Evolutionary conservation across 495 filamentous ascomycete species (phyloP), one percentile per base, ranked within the genome.

Genomic region (Trichoderma parareesei): DNA sequence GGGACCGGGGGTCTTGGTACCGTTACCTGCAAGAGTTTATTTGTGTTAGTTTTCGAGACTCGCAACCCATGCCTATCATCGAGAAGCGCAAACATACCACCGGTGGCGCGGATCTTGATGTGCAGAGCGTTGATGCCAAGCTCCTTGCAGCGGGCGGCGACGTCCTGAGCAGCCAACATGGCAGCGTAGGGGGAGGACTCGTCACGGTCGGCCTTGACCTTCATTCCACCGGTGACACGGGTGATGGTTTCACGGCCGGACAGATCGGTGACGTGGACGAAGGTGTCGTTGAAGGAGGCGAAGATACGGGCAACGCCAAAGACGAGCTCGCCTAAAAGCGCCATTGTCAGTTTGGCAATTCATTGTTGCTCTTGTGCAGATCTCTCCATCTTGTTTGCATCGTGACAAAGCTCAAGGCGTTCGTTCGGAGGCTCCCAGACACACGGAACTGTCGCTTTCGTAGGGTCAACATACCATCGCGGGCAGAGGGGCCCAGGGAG

Each of bases 141-240:
- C 81, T 99, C 94, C 89, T 99, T 98, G 90, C 94, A 99, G 77
- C 93, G 89, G 74, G 84, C 83, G 71, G 94, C 94, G 76, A 96
- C 94, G 71, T 90, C 88, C 80, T 97, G 93, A 70, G 93, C 94
- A 78, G 94, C 94, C 88, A 99, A 90, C 94, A 99, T 99, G 79
- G 94, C 94, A 73, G 94, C 94, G 86, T 99, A 99, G 68, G 94
- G 94, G 61, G 93, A 97, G 67, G 93, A 97, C 86, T 99, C 94
- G 82, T 99, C 94, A 83, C 94, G 92, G 79, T 99, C 94, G 79
- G 94, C 94, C 89, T 99, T 99, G 85, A 99, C 94, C 86, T 99
- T 99, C 94, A 98, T 98, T 76, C 94, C 94, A 81, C 94, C 94
- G 72, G 94, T 99, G 66, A 99, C 92, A 88, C 94, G 92, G 87